Percentiles rank a stretch among this genome's conserved stretches.
Evolutionary conservation across 148 eudicot genomes (phyloP).

Genomic region (Nepenthes mirabilis): DNA sequence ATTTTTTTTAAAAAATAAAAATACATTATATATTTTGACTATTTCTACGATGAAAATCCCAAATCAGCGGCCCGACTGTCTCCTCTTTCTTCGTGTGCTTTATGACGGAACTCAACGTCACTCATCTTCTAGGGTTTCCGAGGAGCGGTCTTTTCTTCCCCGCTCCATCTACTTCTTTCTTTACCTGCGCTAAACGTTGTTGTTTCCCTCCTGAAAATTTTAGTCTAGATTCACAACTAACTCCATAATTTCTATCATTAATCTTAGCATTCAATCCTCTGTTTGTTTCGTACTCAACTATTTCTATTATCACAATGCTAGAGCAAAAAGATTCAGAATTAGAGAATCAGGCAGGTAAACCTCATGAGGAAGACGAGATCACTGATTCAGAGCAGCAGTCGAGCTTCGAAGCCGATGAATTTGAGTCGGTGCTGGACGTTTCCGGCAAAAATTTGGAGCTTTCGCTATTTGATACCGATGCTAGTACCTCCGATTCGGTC

Average conservation of each 20-base stretch:
- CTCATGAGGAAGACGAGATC: conserved; percentile 1
- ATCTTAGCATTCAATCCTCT: background rate
- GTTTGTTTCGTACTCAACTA: background rate
- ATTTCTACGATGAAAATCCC: no score
- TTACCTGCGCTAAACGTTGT: background rate
- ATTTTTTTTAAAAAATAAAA: no score
- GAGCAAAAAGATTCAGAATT: conserved; percentile 3
- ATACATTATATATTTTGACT: no score
- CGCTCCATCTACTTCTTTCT: conserved; percentile 4
- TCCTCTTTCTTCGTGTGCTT: no score
- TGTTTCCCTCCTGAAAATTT: conserved; percentile 1
- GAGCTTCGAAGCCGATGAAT: conserved; percentile 7
- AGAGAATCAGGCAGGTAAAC: conserved; percentile 1
- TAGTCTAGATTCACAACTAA: background rate
- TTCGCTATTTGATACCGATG: conserved; percentile 16
- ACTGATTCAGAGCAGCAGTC: background rate
- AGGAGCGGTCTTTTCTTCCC: conserved; percentile 11
- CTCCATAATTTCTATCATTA: background rate
- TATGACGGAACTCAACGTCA: conserved; percentile 1
- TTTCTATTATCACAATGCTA: conserved; percentile 15
- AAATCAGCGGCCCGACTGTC: no score
- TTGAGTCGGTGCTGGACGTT: conserved; percentile 37
- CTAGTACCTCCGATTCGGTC: conserved; percentile 2
- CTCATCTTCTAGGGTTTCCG: conserved; percentile 23
- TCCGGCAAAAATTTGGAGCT: conserved; percentile 59